Conservation (phyloP, 2,329 filamentous ascomycete species). For the Xylaria sp. region DNA sequence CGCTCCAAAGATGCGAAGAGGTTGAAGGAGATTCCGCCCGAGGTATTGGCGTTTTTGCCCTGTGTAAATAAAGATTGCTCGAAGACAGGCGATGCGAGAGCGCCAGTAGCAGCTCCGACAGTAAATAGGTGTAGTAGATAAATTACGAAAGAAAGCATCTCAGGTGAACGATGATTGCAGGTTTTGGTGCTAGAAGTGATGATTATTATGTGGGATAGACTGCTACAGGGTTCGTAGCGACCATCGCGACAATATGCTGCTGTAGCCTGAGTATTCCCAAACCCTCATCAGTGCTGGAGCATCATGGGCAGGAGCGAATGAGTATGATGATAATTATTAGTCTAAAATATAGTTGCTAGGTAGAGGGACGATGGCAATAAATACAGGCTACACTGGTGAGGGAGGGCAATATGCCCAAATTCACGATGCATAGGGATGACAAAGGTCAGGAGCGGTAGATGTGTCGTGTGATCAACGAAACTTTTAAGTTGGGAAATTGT, state of each 20-base stretch:
- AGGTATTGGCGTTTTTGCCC: slow-evolving; percentile 23
- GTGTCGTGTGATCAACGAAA: slow-evolving; percentile 29
- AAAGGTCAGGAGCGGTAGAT: neutral
- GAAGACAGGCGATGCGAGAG: slow-evolving; percentile 33
- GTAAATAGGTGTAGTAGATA: slow-evolving; percentile 27
- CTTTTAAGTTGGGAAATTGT: neutral
- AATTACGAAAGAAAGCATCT: slow-evolving; percentile 29
- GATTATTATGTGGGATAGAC: slow-evolving; percentile 7
- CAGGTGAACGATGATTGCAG: slow-evolving; percentile 21
- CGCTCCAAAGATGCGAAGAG: slow-evolving; percentile 88
- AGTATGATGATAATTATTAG: neutral
- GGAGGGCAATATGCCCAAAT: neutral
- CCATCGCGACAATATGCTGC: slow-evolving; percentile 17
- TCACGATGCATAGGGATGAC: slow-evolving; percentile 17
- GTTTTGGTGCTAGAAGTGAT: slow-evolving; percentile 7
- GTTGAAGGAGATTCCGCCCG: slow-evolving; percentile 60
- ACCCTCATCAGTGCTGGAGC: neutral
- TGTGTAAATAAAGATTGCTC: slow-evolving; percentile 27
- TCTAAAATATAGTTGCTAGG: neutral
- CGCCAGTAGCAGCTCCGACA: slow-evolving; percentile 26
- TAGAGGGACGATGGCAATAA: neutral
- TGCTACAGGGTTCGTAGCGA: slow-evolving; percentile 10
- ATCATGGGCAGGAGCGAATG: neutral
- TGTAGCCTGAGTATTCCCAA: neutral
- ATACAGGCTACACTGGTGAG: neutral